A percentile compares a stretch with the other conserved stretches of the same genome.
Conservation (phyloP, 148 eudicot genomes). For the Rhododendron williamsianum region DNA sequence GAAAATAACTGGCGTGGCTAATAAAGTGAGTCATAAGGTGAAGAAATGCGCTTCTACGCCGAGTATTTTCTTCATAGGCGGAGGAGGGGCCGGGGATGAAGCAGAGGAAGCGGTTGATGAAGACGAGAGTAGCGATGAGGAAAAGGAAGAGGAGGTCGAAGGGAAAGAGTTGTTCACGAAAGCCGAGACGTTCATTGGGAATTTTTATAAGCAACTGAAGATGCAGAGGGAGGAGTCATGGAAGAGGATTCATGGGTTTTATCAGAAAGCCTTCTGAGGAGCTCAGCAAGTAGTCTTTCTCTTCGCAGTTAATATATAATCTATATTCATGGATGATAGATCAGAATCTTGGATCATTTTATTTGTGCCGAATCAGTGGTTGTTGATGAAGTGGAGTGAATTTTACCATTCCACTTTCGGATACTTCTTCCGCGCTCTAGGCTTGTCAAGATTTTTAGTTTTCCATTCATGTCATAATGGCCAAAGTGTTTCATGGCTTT, state of each 20-base stretch:
- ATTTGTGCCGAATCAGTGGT: neutral
- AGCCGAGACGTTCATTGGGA: conserved; percentile 55
- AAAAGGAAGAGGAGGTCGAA: conserved; percentile 18
- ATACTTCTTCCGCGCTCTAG: neutral
- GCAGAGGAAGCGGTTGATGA: neutral
- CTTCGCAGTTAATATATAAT: neutral
- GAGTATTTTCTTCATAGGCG: conserved; percentile 46
- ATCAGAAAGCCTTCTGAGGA: conserved; percentile 30
- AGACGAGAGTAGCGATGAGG: conserved; percentile 13
- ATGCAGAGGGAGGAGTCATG: conserved; percentile 68
- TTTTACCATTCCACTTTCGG: neutral
- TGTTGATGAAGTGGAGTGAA: neutral
- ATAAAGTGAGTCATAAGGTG: conserved; percentile 5
- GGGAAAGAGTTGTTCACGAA: conserved; percentile 43
- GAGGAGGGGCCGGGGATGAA: conserved; percentile 6
- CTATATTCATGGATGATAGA: neutral
- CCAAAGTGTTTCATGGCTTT: neutral
- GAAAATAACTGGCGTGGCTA: conserved; percentile 14
- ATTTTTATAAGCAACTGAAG: conserved; percentile 53
- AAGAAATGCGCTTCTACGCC: conserved; percentile 45
- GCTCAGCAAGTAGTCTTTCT: neutral
- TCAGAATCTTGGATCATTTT: neutral
- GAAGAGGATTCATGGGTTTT: conserved; percentile 45
- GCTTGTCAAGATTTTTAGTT: neutral
- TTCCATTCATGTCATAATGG: neutral